These are phyloP conservation scores for Leccinellum luteum DNA, from an alignment of 768 basidiomycete genomes.

Conservation along the genomic window DNA sequence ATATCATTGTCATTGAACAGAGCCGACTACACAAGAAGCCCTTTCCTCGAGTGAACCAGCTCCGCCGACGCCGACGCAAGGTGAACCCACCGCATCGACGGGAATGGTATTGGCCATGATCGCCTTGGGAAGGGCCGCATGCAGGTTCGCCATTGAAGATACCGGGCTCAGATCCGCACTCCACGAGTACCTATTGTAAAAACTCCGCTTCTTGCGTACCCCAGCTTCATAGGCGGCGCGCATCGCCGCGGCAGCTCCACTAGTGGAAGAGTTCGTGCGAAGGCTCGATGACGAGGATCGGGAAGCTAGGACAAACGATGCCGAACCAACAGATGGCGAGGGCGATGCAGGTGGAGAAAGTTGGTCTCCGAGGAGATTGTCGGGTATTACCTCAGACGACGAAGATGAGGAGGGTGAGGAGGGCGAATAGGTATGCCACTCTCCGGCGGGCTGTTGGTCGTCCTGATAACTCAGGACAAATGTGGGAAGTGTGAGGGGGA, in stretches of 20 bases:
- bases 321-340: constrained; percentile 26
- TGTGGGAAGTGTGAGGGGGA: constrained; percentile 56
- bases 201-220: constrained; percentile 35
- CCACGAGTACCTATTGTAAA: constrained; percentile 30
- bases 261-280: constrained; percentile 16
- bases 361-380: constrained; percentile 19
- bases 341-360: constrained; percentile 29
- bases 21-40: constrained; percentile 1
- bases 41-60: constrained; percentile 1
- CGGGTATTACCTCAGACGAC: constrained; percentile 28
- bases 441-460: constrained; percentile 18
- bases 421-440: constrained; percentile 29
- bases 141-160: constrained; percentile 22
- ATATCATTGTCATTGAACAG: constrained; percentile 16
- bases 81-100: constrained; percentile 1
- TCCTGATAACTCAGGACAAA: constrained; percentile 31
- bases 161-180: constrained; percentile 23
- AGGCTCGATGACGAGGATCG: constrained; percentile 32
- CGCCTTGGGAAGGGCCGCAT: constrained; percentile 19
- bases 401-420: constrained; percentile 26
- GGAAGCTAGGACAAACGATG: constrained; percentile 25
- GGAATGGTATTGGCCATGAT: constrained; percentile 6
- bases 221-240: constrained; percentile 33
- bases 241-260: constrained; percentile 25
- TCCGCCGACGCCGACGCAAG: constrained; percentile 7